phyloP scores from a whole-genome alignment of 2,329 filamentous ascomycete species.

The Apiospora hydei region DNA sequence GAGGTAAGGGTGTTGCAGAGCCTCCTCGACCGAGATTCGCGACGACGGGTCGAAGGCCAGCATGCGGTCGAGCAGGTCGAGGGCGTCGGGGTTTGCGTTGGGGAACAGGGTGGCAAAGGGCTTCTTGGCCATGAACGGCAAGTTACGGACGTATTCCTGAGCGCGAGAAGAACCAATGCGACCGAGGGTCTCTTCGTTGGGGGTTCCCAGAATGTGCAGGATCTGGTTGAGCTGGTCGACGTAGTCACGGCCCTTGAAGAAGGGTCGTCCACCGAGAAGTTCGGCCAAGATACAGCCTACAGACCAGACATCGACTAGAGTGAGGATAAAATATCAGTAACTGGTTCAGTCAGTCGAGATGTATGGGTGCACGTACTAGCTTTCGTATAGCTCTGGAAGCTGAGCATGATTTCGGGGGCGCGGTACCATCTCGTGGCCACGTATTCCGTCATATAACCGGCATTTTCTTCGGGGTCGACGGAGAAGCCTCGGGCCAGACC shows the following conservation, averaged over 20 bases:
- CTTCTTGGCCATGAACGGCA: slow-evolving; percentile 94
- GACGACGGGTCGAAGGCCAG: slow-evolving; percentile 94
- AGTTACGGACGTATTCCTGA: slow-evolving; percentile 97
- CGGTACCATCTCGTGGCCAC: slow-evolving; percentile 95
- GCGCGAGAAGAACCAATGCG: slow-evolving; percentile 95
- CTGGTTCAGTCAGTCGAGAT: background rate
- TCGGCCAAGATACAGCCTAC: slow-evolving; percentile 98
- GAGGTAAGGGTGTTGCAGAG: slow-evolving; percentile 94
- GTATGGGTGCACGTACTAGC: slow-evolving; percentile 75
- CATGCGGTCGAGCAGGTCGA: slow-evolving; percentile 96
- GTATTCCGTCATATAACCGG: slow-evolving; percentile 99
- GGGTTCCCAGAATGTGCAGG: slow-evolving; percentile 94
- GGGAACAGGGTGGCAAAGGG: slow-evolving; percentile 89
- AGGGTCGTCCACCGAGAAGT: slow-evolving; percentile 91
- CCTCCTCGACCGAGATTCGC: slow-evolving; percentile 92
- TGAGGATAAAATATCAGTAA: slow-evolving; percentile 7
- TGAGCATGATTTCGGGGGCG: slow-evolving; percentile 98
- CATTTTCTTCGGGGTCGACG: slow-evolving; percentile 96
- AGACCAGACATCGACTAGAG: slow-evolving; percentile 96
- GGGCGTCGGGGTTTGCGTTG: slow-evolving; percentile 92
- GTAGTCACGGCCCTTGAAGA: slow-evolving; percentile 99
- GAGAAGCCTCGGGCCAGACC: slow-evolving; percentile 96
- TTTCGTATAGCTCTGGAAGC: slow-evolving; percentile 99
- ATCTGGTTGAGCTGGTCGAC: slow-evolving; percentile 99
- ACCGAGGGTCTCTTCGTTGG: slow-evolving; percentile 90